phyloP scores from a whole-genome alignment of 2,329 filamentous ascomycete genomes.

The Diaporthe helianthi region DNA sequence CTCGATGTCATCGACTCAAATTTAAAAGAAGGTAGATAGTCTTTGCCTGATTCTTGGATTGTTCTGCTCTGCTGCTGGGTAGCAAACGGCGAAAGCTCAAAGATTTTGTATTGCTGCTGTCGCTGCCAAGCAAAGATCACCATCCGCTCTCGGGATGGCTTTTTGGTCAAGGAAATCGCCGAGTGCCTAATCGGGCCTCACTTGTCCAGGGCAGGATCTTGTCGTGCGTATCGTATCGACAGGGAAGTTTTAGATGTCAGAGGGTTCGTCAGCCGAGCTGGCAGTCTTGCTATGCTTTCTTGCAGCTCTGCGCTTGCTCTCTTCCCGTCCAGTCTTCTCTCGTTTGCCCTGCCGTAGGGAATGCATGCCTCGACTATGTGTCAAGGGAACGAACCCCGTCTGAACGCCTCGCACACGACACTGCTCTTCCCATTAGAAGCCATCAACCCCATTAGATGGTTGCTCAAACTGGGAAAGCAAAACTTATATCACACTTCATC shows the following conservation, averaged over 20 bases:
- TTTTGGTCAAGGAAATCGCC: slow-evolving; percentile 5
- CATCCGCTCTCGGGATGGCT: slow-evolving; percentile 18
- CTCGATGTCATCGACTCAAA: slow-evolving; percentile 10
- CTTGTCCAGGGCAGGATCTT: slow-evolving; percentile 28
- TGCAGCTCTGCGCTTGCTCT: slow-evolving; percentile 26
- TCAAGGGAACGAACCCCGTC: neutral
- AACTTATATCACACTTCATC: slow-evolving; percentile 33
- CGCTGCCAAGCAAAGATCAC: slow-evolving; percentile 6
- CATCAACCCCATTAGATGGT: slow-evolving; percentile 21
- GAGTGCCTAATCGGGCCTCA: slow-evolving; percentile 11
- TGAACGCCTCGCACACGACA: slow-evolving; percentile 1
- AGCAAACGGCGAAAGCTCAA: slow-evolving; percentile 26
- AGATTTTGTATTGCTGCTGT: slow-evolving; percentile 23
- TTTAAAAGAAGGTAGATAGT: slow-evolving; percentile 3
- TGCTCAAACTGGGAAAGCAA: slow-evolving; percentile 20
- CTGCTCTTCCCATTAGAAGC: slow-evolving; percentile 1
- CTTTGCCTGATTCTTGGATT: slow-evolving; percentile 28
- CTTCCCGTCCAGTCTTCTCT: slow-evolving; percentile 19
- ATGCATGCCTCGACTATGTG: neutral
- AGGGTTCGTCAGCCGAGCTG: slow-evolving; percentile 20
- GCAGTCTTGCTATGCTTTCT: slow-evolving; percentile 32
- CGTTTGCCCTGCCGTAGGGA: slow-evolving; percentile 20
- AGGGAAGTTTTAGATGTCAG: slow-evolving; percentile 21
- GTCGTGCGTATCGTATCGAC: slow-evolving; percentile 15
- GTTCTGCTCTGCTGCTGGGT: slow-evolving; percentile 27